Conservation (phyloP, 306 rosid species). For the Trifolium dubium region DNA sequence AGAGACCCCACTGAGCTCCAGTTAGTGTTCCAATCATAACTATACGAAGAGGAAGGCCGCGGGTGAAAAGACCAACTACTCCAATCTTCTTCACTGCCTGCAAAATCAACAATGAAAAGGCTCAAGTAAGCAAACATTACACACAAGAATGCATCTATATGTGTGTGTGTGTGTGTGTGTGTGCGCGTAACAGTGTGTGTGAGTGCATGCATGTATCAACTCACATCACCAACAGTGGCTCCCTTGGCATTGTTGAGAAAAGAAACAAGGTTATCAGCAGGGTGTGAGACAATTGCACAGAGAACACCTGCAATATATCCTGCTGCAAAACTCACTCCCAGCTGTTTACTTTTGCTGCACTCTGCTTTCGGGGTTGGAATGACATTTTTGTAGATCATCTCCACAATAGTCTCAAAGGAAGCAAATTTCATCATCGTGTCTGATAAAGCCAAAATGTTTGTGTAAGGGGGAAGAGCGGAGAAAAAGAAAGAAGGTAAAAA, state of each 20-base stretch:
- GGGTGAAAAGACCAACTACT: constrained; percentile 66
- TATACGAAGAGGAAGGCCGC: constrained; percentile 86
- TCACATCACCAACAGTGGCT: constrained; percentile 76
- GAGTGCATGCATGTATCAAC: constrained; percentile 14
- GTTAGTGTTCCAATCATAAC: constrained; percentile 81
- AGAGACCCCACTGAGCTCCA: constrained; percentile 73
- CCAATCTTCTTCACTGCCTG: constrained; percentile 78
- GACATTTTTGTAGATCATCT: constrained; percentile 62
- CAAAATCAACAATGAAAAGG: constrained; percentile 32
- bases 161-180: neutral
- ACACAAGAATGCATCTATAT: neutral
- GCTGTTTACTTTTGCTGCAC: constrained; percentile 69
- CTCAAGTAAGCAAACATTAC: constrained; percentile 38
- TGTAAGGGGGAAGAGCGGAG: neutral
- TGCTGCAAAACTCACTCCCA: constrained; percentile 75
- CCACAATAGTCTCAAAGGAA: constrained; percentile 71
- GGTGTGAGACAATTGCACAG: constrained; percentile 75
- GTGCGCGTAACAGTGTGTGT: too few relatives aligned
- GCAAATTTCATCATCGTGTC: constrained; percentile 90
- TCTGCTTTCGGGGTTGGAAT: constrained; percentile 67
- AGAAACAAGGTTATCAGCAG: constrained; percentile 85
- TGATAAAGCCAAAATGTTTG: constrained; percentile 33
- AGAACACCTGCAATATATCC: constrained; percentile 77
- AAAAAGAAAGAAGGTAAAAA: neutral
- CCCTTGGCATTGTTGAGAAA: constrained; percentile 85